Percentiles rank a stretch among this genome's conserved stretches.
Conservation (phyloP, 2,329 filamentous ascomycete species). For the Gaeumannomyces sp. region DNA sequence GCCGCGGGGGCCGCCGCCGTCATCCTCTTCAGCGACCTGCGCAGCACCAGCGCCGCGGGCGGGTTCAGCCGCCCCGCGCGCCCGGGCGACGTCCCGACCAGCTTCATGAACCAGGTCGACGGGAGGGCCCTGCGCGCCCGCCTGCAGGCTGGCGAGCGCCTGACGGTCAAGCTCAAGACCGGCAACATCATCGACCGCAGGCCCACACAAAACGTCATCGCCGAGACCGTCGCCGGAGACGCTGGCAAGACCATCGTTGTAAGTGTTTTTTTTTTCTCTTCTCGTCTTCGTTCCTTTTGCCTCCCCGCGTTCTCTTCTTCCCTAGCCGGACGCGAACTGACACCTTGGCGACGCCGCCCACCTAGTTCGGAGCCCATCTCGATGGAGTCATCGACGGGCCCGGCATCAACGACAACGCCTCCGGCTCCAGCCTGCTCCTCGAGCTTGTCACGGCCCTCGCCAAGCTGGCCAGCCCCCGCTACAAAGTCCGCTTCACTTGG, state of each 20-base stretch:
- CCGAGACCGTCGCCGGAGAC: slow-evolving; percentile 55
- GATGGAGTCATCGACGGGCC: slow-evolving; percentile 58
- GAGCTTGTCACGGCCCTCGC: slow-evolving; percentile 17
- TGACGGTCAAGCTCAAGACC: slow-evolving; percentile 4
- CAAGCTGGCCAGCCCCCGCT: slow-evolving; percentile 37
- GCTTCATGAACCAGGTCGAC: slow-evolving; percentile 8
- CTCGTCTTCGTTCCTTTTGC: too few species aligned
- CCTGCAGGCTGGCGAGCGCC: slow-evolving; percentile 17
- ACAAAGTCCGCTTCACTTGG: slow-evolving; percentile 60
- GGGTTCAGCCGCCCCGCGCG: background rate
- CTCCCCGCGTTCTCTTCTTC: too few species aligned
- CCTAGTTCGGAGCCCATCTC: slow-evolving; percentile 46
- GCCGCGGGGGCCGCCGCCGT: slow-evolving; percentile 42
- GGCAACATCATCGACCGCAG: slow-evolving; percentile 30
- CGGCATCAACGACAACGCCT: slow-evolving; percentile 67
- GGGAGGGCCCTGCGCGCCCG: slow-evolving; percentile 1
- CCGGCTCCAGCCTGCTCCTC: slow-evolving; percentile 7
- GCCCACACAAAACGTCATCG: slow-evolving; percentile 53
- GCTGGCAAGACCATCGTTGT: slow-evolving; percentile 59
- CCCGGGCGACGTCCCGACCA: slow-evolving; percentile 23
- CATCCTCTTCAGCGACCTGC: slow-evolving; percentile 53
- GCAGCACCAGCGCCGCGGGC: slow-evolving; percentile 12
- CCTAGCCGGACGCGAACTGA: too few species aligned
- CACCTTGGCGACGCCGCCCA: too few species aligned
- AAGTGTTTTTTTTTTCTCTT: too few species aligned